Base-by-base conservation (phyloP, 2,329 filamentous ascomycete species). In the Aureobasidium vineae region DNA sequence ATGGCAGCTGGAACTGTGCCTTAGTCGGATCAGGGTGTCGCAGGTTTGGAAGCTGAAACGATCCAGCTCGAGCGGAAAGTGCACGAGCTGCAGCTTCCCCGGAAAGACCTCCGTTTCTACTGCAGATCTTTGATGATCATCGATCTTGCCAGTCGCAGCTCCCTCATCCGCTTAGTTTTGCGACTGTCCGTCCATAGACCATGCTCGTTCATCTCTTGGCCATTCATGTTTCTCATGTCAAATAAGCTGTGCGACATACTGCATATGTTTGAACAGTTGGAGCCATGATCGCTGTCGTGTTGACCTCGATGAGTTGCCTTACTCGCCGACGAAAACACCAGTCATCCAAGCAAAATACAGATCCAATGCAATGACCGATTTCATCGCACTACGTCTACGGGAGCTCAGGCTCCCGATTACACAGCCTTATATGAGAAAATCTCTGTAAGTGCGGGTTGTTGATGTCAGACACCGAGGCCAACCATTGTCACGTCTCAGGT, bases 401-500 rank as follows among this genome's bases (percentile, higher is more conserved):
- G 21, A 59, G 54, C 40, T 45, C 45, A 50, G 23, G 45, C 13
- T 50, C 28, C 59, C 36, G 40, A 15, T 15, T 21, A 36, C 40
- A 52, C 31, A 40, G 23, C 21, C 15, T 47, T 50, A 52, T 52
- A 26, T 41, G 57, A 38, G 41, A 23, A 45, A 43, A 43, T 45
- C 26, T 45, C 23, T 56, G 54, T 61, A 19, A 47, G 31, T 49
- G 28, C 43, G 57, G 28, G 57, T 19, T 47, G 15, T 33, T 61
- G 57, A 61, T 61, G 57, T 61, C 57, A 61, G 43, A 61, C 28
- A 33, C 13, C 43, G 13, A 63, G 59, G 45, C 59, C 59, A 26
- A 11, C 59, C 43, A 63, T 50, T 63, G 59, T 50, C 59, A 63
- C 59, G 59, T 63, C 59, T 63, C 59, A 52, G 59, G 36, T 63